Base-by-base conservation (phyloP, 2,329 filamentous ascomycete genomes). In the Neonectria coccinea region DNA sequence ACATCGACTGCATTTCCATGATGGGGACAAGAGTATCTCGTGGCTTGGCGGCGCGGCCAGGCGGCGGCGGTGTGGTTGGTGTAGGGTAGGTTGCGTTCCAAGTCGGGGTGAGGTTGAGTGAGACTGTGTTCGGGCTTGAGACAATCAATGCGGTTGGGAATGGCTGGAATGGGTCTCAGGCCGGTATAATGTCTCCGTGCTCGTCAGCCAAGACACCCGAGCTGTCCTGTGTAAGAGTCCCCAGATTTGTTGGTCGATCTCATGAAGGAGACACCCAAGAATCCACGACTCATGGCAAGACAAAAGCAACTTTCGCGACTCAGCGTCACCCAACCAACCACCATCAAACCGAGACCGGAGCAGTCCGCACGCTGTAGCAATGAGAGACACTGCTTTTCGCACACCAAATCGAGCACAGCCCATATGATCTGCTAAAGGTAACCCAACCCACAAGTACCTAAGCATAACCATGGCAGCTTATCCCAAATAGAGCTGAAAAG, bases 1-100 rank as follows among this genome's bases (percentile, higher is more conserved):
- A 42, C 52, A 31, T 48, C 16, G 27, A 22, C 50, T 22, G 42
- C 29, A 44, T 29, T 42, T 27, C 27, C 36, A 57, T 31, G 47
- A 52, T 60, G 55, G 56, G 29, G 52, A 64, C 62, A 63, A 56
- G 22, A 22, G 63, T 63, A 61, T 58, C 56, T 60, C 63, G 51
- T 64, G 20, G 56, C 20, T 54, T 51, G 33, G 44, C 12, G 12
- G 14, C 16, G 65, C 56, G 25, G 44, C 56, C 41, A 60, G 29
- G 63, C 60, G 41, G 63, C 60, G 41, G 41, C 55, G 48, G 44
- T 31, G 31, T 48, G 33, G 50, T 54, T 54, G 22, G 54, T 54
- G 16, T 45, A 63, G 56, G 45, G 52, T 47, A 50, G 47, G 33
- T 22, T 48, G 16, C 45, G 55, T 53, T 42, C 7, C n/a, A 5